Percentiles rank a stretch among this genome's conserved stretches.
Conservation (phyloP, 495 filamentous ascomycete genomes). For the Xylaria acuta region DNA sequence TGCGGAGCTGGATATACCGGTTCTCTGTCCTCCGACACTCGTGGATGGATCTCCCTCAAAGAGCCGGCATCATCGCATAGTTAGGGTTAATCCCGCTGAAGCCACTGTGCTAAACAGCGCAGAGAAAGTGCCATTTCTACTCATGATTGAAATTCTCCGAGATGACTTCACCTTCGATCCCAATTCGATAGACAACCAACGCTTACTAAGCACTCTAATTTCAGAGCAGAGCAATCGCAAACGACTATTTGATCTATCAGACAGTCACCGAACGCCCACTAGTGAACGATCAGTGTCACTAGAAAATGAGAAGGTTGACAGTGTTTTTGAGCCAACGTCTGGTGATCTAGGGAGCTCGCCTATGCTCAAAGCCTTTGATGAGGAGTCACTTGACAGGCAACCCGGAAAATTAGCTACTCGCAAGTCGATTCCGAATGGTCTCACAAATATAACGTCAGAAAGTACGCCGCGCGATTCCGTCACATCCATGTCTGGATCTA, state of each 20-base stretch:
- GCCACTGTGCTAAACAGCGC: constrained; percentile 80
- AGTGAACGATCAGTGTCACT: constrained; percentile 48
- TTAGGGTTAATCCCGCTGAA: constrained; percentile 77
- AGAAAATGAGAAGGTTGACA: constrained; percentile 59
- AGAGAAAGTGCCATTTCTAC: constrained; percentile 76
- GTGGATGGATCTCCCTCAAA: constrained; percentile 66
- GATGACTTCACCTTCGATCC: constrained; percentile 81
- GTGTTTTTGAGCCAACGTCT: constrained; percentile 74
- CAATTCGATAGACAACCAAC: constrained; percentile 66
- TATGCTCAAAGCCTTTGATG: constrained; percentile 61
- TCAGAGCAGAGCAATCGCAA: constrained; percentile 66
- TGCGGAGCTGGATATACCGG: constrained; percentile 76
- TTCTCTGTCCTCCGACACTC: constrained; percentile 72
- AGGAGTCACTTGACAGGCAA: constrained; percentile 39
- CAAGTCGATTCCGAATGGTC: constrained; percentile 56
- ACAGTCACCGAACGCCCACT: constrained; percentile 49
- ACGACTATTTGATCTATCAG: constrained; percentile 72
- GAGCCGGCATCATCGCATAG: constrained; percentile 75
- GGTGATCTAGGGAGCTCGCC: constrained; percentile 74
- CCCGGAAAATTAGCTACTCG: constrained; percentile 31
- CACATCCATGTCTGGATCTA: constrained; percentile 62
- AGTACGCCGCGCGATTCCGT: constrained; percentile 63
- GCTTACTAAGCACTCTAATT: constrained; percentile 63
- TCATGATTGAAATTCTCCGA: constrained; percentile 76
- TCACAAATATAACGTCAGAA: constrained; percentile 47